These are phyloP conservation scores for Aspergillus diversus DNA, from an alignment of 495 filamentous ascomycete species.

Conservation along the genomic window DNA sequence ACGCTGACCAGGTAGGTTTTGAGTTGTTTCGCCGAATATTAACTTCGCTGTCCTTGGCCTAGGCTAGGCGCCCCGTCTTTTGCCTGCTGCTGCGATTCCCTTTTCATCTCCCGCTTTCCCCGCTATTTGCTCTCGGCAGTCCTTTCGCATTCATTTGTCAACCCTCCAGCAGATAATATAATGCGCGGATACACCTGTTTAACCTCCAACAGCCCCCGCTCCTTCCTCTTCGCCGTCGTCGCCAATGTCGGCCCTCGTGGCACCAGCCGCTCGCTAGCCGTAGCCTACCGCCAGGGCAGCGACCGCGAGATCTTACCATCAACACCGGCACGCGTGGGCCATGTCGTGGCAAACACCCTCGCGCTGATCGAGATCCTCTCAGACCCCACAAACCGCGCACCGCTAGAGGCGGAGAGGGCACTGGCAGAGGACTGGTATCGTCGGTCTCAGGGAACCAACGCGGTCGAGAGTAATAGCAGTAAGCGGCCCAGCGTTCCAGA, in stretches of 20 bases:
- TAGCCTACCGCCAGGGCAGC: constrained; percentile 26
- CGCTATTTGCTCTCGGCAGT: no score
- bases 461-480: constrained; percentile 2
- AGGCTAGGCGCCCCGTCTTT: no score
- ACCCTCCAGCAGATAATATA: no score
- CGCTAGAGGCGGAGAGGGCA: constrained; percentile 24
- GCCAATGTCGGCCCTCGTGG: constrained; percentile 27
- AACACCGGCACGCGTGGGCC: constrained; percentile 7
- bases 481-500: constrained; percentile 26
- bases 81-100: no score
- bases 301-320: constrained; percentile 2
- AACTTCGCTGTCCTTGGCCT: no score
- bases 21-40: no score
- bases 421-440: constrained; percentile 20
- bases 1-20: no score
- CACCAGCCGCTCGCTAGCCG: constrained; percentile 23
- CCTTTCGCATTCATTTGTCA: no score
- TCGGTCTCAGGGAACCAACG: constrained; percentile 14
- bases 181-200: constrained; percentile 17
- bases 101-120: no score
- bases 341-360: constrained; percentile 22
- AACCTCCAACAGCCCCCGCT: constrained; percentile 17
- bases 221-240: constrained; percentile 25
- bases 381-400: constrained; percentile 22
- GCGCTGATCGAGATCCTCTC: constrained; percentile 24